Evolutionary conservation across 2,329 filamentous ascomycete species (phyloP).

Genomic region (Diaporthe australafricana): DNA sequence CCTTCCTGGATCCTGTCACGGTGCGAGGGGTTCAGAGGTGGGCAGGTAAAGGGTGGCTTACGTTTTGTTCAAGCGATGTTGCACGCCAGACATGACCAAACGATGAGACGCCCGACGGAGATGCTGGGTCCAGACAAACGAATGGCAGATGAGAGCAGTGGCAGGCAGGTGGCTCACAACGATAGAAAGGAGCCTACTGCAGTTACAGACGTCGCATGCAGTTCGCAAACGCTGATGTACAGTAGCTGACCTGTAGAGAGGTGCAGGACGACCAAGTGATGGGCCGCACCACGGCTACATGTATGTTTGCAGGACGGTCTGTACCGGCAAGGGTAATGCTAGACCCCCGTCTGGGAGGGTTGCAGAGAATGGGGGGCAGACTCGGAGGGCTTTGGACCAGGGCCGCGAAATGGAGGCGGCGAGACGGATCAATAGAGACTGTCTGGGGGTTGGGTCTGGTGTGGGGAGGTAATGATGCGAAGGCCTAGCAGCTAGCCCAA

Average conservation of each 20-base stretch:
- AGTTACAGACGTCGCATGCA: conserved; percentile 47
- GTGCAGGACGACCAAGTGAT: conserved; percentile 45
- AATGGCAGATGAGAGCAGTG: conserved; percentile 14
- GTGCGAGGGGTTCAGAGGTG: not conserved
- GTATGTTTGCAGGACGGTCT: conserved; percentile 55
- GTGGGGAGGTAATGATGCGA: conserved; percentile 35
- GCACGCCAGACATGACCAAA: conserved; percentile 26
- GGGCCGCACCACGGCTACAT: conserved; percentile 45
- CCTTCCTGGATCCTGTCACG: not conserved
- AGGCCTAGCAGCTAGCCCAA: conserved; percentile 30
- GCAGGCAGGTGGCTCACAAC: conserved; percentile 32
- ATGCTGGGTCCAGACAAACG: conserved; percentile 24
- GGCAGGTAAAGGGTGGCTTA: conserved; percentile 21
- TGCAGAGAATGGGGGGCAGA: conserved; percentile 40
- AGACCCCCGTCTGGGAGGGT: conserved; percentile 35
- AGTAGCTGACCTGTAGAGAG: conserved; percentile 38
- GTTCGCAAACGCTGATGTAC: conserved; percentile 42
- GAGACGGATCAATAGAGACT: conserved; percentile 38
- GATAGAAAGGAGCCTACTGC: conserved; percentile 40
- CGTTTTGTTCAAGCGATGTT: conserved; percentile 19
- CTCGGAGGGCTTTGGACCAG: conserved; percentile 36
- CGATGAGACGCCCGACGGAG: conserved; percentile 23
- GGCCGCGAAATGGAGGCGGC: conserved; percentile 44
- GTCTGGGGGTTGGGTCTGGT: conserved; percentile 32
- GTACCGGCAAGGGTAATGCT: conserved; percentile 50